Conservation (phyloP, 2,329 filamentous ascomycete genomes). For the Coniochaeta sp. region DNA sequence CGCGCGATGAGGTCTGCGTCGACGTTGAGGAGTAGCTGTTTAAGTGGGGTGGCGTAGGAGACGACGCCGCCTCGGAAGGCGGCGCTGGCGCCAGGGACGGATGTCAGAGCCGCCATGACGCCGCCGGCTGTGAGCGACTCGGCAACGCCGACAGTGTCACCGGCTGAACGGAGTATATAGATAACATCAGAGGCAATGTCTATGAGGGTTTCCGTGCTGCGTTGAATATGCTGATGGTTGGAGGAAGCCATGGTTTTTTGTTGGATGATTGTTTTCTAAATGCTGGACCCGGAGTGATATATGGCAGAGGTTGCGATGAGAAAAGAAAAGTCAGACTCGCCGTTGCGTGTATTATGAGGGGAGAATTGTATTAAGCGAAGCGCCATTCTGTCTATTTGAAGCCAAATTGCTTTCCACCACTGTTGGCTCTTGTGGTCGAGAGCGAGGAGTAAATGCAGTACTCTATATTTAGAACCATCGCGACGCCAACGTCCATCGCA, state of each 20-base stretch:
- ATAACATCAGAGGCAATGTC: slow-evolving; percentile 11
- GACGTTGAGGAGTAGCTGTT: slow-evolving; percentile 18
- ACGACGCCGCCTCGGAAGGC: slow-evolving; percentile 25
- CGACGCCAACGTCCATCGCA: too few species aligned
- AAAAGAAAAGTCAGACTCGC: too few species aligned
- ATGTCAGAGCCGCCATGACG: slow-evolving; percentile 22
- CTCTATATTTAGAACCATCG: too few species aligned
- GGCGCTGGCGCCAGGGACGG: slow-evolving; percentile 19
- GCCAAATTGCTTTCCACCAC: too few species aligned
- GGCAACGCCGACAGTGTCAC: slow-evolving; percentile 20
- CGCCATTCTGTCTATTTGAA: too few species aligned
- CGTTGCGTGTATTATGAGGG: too few species aligned
- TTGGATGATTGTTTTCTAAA: background rate
- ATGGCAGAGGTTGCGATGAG: too few species aligned
- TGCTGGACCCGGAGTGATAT: too few species aligned
- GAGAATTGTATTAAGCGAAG: too few species aligned
- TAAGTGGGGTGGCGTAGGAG: slow-evolving; percentile 21
- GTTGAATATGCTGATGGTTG: background rate
- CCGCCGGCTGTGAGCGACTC: slow-evolving; percentile 24
- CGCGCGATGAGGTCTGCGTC: slow-evolving; percentile 12
- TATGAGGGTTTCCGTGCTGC: slow-evolving; percentile 5
- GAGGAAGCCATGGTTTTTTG: background rate
- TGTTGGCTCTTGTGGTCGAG: too few species aligned
- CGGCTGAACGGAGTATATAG: slow-evolving; percentile 11
- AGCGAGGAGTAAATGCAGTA: too few species aligned